phyloP scores from a whole-genome alignment of 2,329 filamentous ascomycete genomes.

The Eutypella sp. region DNA sequence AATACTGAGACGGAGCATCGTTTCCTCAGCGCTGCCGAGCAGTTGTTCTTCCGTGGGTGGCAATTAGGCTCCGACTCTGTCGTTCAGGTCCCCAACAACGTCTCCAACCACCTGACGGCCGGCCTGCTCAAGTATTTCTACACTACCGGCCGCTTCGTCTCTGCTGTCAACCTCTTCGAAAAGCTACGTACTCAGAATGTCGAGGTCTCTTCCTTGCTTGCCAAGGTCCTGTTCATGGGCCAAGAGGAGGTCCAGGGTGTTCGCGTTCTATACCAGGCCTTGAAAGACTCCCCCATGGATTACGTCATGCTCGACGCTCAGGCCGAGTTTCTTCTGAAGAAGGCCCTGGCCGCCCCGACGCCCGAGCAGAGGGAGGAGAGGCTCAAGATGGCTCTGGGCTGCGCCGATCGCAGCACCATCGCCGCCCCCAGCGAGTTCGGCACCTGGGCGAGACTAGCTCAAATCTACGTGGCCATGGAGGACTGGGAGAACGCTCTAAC shows the following conservation, averaged over 20 bases:
- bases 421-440: conserved; percentile 95
- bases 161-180: conserved; percentile 95
- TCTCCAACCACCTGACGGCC: conserved; percentile 92
- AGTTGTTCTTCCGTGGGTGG: conserved; percentile 91
- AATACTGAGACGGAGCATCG: conserved; percentile 98
- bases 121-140: conserved; percentile 91
- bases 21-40: conserved; percentile 90
- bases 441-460: conserved; percentile 89
- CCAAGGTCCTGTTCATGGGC: conserved; percentile 87
- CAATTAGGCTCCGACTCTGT: conserved; percentile 95
- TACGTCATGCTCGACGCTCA: conserved; percentile 95
- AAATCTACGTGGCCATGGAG: conserved; percentile 90
- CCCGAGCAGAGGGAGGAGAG: conserved; percentile 59
- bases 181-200: conserved; percentile 87
- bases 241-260: conserved; percentile 98
- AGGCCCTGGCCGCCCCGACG: conserved; percentile 56
- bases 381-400: conserved; percentile 81
- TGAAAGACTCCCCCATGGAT: conserved; percentile 94
- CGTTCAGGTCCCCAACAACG: conserved; percentile 94
- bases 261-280: conserved; percentile 76
- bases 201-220: conserved; percentile 88
- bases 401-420: conserved; percentile 89
- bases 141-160: conserved; percentile 89
- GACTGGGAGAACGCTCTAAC: conserved; percentile 95
- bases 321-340: conserved; percentile 83